Percentiles rank a stretch among this genome's conserved stretches.
These are phyloP conservation scores for Rhizopogon vulgaris DNA, from an alignment of 768 basidiomycete species.

Conservation along the genomic window DNA sequence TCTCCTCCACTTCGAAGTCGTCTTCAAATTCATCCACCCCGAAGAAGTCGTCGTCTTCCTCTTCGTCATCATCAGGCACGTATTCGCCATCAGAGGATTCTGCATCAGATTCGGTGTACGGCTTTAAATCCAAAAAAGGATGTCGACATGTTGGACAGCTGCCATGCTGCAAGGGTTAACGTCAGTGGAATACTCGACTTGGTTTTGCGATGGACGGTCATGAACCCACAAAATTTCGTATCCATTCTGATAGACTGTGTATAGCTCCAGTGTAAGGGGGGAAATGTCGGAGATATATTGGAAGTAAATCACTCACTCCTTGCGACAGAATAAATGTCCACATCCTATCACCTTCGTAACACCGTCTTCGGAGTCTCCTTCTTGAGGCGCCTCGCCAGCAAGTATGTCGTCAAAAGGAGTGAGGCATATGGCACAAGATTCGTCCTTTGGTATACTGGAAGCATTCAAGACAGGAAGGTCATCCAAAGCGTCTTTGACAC, in stretches of 20 bases:
- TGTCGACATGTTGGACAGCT: slow-evolving; percentile 66
- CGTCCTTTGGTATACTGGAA: slow-evolving; percentile 38
- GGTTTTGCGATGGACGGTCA: slow-evolving; percentile 7
- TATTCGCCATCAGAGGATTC: slow-evolving; percentile 70
- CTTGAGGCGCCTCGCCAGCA: slow-evolving; percentile 13
- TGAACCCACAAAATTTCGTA: slow-evolving; percentile 40
- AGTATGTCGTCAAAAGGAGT: slow-evolving; percentile 43
- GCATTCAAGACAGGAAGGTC: slow-evolving; percentile 37
- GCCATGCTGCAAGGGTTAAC: slow-evolving; percentile 45
- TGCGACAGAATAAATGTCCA: slow-evolving; percentile 62
- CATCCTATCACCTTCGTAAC: slow-evolving; percentile 55
- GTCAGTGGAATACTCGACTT: neutral
- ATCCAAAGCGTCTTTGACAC: slow-evolving; percentile 34
- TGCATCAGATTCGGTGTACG: slow-evolving; percentile 48
- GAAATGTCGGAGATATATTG: neutral
- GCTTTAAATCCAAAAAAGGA: slow-evolving; percentile 48
- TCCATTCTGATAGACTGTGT: slow-evolving; percentile 60
- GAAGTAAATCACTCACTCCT: slow-evolving; percentile 42
- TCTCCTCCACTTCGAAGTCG: slow-evolving; percentile 32
- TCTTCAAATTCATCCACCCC: slow-evolving; percentile 34
- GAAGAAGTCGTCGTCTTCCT: slow-evolving; percentile 36
- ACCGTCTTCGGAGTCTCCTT: slow-evolving; percentile 20
- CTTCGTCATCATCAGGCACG: slow-evolving; percentile 44
- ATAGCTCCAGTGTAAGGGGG: neutral
- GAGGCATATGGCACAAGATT: slow-evolving; percentile 64